A percentile compares a stretch with the other conserved stretches of the same genome.
Conservation (phyloP, 2,329 filamentous ascomycete genomes). For the Colletotrichum eleusines region DNA sequence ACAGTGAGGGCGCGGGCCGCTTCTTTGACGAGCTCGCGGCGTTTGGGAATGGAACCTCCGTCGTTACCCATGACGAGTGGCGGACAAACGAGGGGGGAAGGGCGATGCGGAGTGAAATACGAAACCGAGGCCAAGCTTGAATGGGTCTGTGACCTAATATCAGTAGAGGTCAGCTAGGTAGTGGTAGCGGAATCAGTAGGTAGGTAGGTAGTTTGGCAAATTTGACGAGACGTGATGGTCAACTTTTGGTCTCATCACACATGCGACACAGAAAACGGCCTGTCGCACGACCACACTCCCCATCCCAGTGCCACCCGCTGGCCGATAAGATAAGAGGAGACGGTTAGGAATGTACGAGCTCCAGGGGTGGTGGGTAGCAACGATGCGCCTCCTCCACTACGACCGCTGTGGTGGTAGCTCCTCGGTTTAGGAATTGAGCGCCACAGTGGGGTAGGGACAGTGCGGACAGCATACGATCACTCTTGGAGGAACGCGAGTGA, state of each 20-base stretch:
- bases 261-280: constrained; percentile 2
- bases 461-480: background rate
- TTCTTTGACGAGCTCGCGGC: constrained; percentile 95
- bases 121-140: background rate
- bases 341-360: constrained; percentile 12
- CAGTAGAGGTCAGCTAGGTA: background rate
- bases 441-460: constrained; percentile 10
- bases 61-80: constrained; percentile 90
- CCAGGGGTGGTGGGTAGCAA: constrained; percentile 10
- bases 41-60: constrained; percentile 94
- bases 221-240: background rate
- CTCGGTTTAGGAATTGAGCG: constrained; percentile 22
- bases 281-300: background rate
- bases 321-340: constrained; percentile 15
- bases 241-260: too few species aligned
- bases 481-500: fast-evolving
- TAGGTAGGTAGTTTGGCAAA: background rate
- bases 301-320: background rate
- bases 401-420: constrained; percentile 13
- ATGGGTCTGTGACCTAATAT: background rate
- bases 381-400: background rate
- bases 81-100: background rate
- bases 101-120: constrained; percentile 5
- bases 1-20: constrained; percentile 85
- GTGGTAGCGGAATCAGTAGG: background rate